Evolutionary conservation across 805 yeast species (phyloP), one percentile per base, ranked within the genome.

Genomic region (Wickerhamomyces ciferrii): DNA sequence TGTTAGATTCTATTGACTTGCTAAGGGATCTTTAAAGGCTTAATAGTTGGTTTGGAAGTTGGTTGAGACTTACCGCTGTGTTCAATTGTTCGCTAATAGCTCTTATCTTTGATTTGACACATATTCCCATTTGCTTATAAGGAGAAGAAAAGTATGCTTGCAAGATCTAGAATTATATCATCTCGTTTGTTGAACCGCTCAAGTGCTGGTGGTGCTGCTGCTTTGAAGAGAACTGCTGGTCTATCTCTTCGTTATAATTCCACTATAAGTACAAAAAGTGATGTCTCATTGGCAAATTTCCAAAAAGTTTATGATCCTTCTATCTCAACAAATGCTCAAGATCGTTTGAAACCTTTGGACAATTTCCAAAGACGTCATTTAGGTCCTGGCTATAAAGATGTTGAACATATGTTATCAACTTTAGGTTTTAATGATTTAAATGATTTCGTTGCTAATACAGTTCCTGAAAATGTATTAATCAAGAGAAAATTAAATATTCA

Each of bases 301-400:
- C 60, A 61, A 2, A 53, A 65, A 29, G 66, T 83, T 8, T 79
- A 74, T 54, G 66, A 71, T 48, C 75, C 81, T 9, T 60, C 70
- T 13, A 39, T 50, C 25, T 41, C 37, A 32, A 24, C 34, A 14
- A 43, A 44, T 7, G 53, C 51, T 15, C 41, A 42, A 15, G 51
- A 46, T 24, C 51, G 49, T 29, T 44, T 62, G 19, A 54, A 49
- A 36, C 75, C 78, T 3, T 71, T 87, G 47, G 99, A 94, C 62
- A 83, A 94, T 2, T 94, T 92, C 66, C 78, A 86, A 43, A 79
- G 95, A 60, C 87, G 98, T 58, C 99, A 94, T 66, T 71, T 92
- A 48, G 99, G 99, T 13, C 89, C 95, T 21, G 72, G 77, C 14
- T 82, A 87, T 0, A 58, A 53, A 0, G 81, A 88, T 52, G 86